phyloP scores from a whole-genome alignment of 2,329 filamentous ascomycete genomes.

The Xylariaceae sp. region DNA sequence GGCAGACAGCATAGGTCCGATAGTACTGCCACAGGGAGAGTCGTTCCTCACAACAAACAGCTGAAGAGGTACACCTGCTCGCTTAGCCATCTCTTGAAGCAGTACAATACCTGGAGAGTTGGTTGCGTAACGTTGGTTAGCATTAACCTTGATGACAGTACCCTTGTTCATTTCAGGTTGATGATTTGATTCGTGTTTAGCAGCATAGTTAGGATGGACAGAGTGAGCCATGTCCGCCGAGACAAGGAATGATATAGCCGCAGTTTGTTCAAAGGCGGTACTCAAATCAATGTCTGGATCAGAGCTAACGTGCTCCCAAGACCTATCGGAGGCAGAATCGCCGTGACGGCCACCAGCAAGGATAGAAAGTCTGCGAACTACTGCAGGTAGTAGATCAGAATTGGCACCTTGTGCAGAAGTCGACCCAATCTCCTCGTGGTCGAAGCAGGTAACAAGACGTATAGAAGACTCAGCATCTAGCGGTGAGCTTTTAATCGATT shows the following conservation, averaged over 20 bases:
- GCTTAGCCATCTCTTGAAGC: conserved; percentile 77
- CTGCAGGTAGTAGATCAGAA: conserved; percentile 83
- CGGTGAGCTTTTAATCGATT: conserved; percentile 62
- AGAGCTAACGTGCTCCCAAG: conserved; percentile 55
- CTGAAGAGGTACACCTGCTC: conserved; percentile 78
- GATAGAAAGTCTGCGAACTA: conserved; percentile 81
- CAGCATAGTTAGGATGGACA: conserved; percentile 89
- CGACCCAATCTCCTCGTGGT: conserved; percentile 96
- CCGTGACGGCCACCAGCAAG: conserved; percentile 58
- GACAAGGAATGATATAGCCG: conserved; percentile 86
- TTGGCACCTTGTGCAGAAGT: conserved; percentile 89
- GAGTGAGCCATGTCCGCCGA: conserved; percentile 98
- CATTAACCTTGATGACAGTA: conserved; percentile 96
- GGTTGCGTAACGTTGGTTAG: conserved; percentile 93
- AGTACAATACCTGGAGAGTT: conserved; percentile 94
- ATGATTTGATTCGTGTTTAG: conserved; percentile 88
- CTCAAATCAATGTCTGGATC: conserved; percentile 58
- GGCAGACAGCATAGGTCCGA: conserved; percentile 92
- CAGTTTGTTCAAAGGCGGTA: conserved; percentile 89
- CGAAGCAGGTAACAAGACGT: conserved; percentile 89
- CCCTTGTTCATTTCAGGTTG: conserved; percentile 95
- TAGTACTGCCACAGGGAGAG: conserved; percentile 89
- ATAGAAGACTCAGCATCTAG: conserved; percentile 77
- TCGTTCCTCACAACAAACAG: conserved; percentile 96
- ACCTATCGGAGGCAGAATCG: conserved; percentile 53